phyloP scores from a whole-genome alignment of 805 yeast species.

The Starmerella apicola region DNA sequence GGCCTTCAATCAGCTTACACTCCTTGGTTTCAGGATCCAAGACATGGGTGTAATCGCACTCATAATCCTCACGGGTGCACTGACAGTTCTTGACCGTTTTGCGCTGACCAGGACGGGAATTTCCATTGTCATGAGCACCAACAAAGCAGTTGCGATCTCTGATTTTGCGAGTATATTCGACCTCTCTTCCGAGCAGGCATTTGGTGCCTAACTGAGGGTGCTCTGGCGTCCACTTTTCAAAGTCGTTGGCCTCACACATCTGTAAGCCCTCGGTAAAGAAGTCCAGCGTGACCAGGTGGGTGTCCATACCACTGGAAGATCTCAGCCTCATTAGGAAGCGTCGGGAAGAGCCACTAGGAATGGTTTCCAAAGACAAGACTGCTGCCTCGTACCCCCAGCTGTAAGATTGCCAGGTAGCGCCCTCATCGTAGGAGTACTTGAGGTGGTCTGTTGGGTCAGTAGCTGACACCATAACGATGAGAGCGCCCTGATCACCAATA shows the following conservation, averaged over 20 bases:
- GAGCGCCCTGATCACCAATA: slow-evolving; percentile 87
- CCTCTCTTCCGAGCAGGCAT: slow-evolving; percentile 63
- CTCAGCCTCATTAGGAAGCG: slow-evolving; percentile 61
- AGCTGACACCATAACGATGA: slow-evolving; percentile 58
- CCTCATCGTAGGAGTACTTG: slow-evolving; percentile 64
- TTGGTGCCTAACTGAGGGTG: slow-evolving; percentile 35
- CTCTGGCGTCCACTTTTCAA: slow-evolving; percentile 49
- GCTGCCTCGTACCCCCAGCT: background rate
- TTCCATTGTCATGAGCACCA: slow-evolving; percentile 19
- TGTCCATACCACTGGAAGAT: too few relatives aligned
- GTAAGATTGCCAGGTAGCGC: slow-evolving; percentile 47
- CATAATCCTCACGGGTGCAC: slow-evolving; percentile 78
- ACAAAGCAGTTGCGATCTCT: slow-evolving; percentile 53
- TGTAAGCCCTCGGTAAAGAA: slow-evolving; percentile 41
- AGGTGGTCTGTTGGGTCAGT: slow-evolving; percentile 46
- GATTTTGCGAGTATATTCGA: slow-evolving; percentile 45
- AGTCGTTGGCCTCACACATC: slow-evolving; percentile 53
- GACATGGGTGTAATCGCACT: slow-evolving; percentile 81
- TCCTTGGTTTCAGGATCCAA: slow-evolving; percentile 59
- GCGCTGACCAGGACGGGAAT: slow-evolving; percentile 40
- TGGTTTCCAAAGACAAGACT: slow-evolving; percentile 71
- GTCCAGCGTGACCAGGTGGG: slow-evolving; percentile 50
- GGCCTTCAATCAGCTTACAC: slow-evolving; percentile 71
- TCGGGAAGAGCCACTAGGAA: slow-evolving; percentile 77
- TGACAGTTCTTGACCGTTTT: slow-evolving; percentile 54